Evolutionary conservation across 164 flowering plant genomes (phyloP), one percentile per base, ranked within the genome.

Genomic region (Umbilicus rupestris): DNA sequence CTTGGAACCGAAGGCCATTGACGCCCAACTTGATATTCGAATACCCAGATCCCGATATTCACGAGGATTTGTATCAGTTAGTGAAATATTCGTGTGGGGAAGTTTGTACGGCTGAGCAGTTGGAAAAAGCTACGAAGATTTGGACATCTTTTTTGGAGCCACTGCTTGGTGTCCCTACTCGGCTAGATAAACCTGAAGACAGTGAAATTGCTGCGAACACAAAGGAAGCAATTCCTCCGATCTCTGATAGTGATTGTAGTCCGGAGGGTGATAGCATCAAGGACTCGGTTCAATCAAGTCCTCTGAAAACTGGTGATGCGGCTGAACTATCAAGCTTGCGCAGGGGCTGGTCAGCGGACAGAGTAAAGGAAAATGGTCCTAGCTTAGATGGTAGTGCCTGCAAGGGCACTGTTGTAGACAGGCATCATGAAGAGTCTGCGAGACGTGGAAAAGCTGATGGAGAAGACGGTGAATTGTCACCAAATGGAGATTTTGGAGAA

Each of bases 391-490:
- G n/a, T n/a, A n/a, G n/a, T n/a, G n/a, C 28, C 57, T 9, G 14
- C 29, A 22, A n/a, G 28, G 29, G 22, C 28, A 20, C 57, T 20
- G 22, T 14, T 50, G 29, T 50, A 3, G 28, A 50, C 14, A 50
- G 57, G 8, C 57, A 50, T 50, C 57, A 20, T 24, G 75, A 79
- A 70, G 85, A 79, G 72, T 72, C 83, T 68, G 78, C 24, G 60
- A 74, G 65, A 16, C 74, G 74, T 57, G 71, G 62, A 66, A 87
- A 85, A 74, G 65, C 75, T 72, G 97, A 89, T 74, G 84, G 89
- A 77, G 99, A 95, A 72, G 99, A 95, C 73, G 97, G 96, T 65
- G 96, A 95, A 75, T 73, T 95, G 72, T 85, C 97, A 66, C 96
- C 96, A 8, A 86, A 72, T 76, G 86, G 87, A 59, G 96, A 84